phyloP scores from a whole-genome alignment of 129 eudicot species.

The Ambrosia artemisiifolia region DNA sequence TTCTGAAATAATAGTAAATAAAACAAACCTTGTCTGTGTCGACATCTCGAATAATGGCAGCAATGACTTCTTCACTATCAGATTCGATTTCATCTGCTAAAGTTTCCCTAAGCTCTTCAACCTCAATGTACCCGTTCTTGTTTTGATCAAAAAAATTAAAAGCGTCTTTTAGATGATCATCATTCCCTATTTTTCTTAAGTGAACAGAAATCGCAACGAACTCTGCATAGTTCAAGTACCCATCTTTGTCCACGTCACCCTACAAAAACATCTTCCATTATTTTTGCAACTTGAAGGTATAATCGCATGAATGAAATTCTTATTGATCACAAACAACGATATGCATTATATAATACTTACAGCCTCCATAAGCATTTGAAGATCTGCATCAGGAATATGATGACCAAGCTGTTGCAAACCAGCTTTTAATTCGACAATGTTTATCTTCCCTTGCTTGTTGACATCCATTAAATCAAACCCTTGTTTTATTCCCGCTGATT shows the following conservation, averaged over 20 bases:
- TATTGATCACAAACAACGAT: neutral
- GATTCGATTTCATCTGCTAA: constrained; percentile 63
- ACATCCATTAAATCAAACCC: constrained; percentile 68
- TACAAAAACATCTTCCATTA: constrained; percentile 21
- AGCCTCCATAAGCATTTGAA: constrained; percentile 75
- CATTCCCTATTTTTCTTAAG: constrained; percentile 70
- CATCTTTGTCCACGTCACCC: constrained; percentile 92
- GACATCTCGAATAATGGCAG: constrained; percentile 83
- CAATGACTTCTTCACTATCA: constrained; percentile 65
- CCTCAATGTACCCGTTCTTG: constrained; percentile 69
- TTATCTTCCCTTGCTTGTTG: constrained; percentile 62
- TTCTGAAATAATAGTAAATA: neutral
- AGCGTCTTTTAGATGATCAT: constrained; percentile 73
- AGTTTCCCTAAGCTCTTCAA: constrained; percentile 75
- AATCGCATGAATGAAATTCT: neutral
- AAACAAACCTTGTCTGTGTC: constrained; percentile 86
- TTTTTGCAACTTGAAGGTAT: neutral
- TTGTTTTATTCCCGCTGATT: constrained; percentile 66
- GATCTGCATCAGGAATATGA: constrained; percentile 62
- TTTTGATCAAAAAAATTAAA: constrained; percentile 74
- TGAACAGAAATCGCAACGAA: constrained; percentile 87
- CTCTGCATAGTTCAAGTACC: constrained; percentile 63
- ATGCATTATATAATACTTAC: constrained; percentile 39
- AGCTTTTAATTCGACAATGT: constrained; percentile 61
- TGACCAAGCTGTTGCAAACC: constrained; percentile 77